Percentiles rank a stretch among this genome's conserved stretches.
Evolutionary conservation across 352 stramenopile genomes (phyloP).

Genomic region (Globisporangium radiosum): DNA sequence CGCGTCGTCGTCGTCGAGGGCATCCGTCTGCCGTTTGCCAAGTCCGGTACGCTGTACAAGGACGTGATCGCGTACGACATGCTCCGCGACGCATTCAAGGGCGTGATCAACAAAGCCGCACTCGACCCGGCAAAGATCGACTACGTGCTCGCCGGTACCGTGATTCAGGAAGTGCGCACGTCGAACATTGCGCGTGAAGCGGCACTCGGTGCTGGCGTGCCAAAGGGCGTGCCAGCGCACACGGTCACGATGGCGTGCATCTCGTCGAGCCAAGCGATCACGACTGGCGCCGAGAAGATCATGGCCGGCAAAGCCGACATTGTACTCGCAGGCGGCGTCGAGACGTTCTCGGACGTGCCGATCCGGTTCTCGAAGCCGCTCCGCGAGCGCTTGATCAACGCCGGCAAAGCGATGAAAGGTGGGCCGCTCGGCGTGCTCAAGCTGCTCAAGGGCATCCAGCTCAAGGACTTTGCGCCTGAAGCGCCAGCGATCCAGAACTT

Average conservation of each 20-base stretch:
- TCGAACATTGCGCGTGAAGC: conserved; percentile 97
- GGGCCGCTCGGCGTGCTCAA: conserved; percentile 84
- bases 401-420: conserved; percentile 94
- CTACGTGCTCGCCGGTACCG: conserved; percentile 95
- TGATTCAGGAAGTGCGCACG: conserved; percentile 96
- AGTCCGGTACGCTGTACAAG: conserved; percentile 94
- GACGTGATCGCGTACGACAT: conserved; percentile 97
- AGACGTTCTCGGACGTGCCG: conserved; percentile 97
- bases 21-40: conserved; percentile 93
- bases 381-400: conserved; percentile 77
- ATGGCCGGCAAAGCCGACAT: conserved; percentile 92
- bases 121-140: conserved; percentile 94
- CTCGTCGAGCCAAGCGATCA: conserved; percentile 94
- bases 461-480: conserved; percentile 88
- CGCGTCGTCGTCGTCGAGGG: conserved; percentile 93
- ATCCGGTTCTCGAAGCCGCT: conserved; percentile 93
- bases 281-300: conserved; percentile 93
- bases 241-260: conserved; percentile 97
- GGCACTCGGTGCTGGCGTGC: conserved; percentile 94
- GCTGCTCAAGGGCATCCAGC: conserved; percentile 93
- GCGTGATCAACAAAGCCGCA: conserved; percentile 93
- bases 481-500: conserved; percentile 98
- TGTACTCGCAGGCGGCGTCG: conserved; percentile 93
- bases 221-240: conserved; percentile 91
- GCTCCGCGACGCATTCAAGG: conserved; percentile 93